Evolutionary conservation across 2,329 filamentous ascomycete species (phyloP).

Genomic region (Diaporthe batatas): DNA sequence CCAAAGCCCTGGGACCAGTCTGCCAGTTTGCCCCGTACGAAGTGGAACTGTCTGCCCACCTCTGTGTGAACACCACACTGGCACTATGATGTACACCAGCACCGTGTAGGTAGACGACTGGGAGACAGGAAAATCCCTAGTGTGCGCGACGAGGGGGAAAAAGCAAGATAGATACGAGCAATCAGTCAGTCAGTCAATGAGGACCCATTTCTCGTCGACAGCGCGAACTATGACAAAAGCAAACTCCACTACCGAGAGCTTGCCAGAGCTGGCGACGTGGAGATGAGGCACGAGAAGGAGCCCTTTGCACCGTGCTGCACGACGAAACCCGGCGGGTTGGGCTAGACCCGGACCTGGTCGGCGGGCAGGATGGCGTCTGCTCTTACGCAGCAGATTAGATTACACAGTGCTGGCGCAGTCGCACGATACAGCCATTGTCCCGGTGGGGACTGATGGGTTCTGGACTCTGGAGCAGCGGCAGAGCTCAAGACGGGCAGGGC

Average conservation of each 20-base stretch:
- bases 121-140: slow-evolving; percentile 1
- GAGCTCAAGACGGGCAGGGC: slow-evolving; percentile 26
- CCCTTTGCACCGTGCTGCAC: background rate
- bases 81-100: background rate
- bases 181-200: background rate
- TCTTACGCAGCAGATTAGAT: slow-evolving; percentile 1
- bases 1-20: slow-evolving; percentile 24
- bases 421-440: slow-evolving; percentile 19
- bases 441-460: slow-evolving; percentile 12
- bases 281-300: slow-evolving; percentile 2
- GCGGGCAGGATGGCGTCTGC: slow-evolving; percentile 3
- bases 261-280: slow-evolving; percentile 2
- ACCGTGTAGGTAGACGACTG: background rate
- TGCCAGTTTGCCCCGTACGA: background rate
- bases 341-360: slow-evolving; percentile 1
- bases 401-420: slow-evolving; percentile 13
- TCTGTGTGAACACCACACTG: background rate
- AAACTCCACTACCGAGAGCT: slow-evolving; percentile 5
- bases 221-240: slow-evolving; percentile 26
- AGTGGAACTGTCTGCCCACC: background rate
- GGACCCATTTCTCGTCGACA: slow-evolving; percentile 6
- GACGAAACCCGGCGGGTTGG: slow-evolving; percentile 13
- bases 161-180: slow-evolving; percentile 28
- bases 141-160: background rate
- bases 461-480: slow-evolving; percentile 28